These are phyloP conservation scores for Bruguiera parviflora DNA, from an alignment of 345 rosid species.

Conservation along the genomic window DNA sequence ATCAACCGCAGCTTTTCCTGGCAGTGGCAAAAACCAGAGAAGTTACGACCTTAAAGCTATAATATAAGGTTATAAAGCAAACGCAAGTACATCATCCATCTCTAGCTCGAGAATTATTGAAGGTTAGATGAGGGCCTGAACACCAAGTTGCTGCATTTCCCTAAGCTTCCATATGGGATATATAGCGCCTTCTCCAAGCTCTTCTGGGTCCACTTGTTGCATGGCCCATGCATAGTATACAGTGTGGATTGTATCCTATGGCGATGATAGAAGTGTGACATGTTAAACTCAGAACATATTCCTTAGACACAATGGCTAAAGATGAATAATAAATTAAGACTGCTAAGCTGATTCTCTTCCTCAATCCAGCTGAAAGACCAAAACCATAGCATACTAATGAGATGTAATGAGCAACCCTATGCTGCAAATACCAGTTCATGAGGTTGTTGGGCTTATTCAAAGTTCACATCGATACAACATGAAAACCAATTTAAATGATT, in stretches of 20 bases:
- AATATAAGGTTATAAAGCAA: not conserved
- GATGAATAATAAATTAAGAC: too few species aligned
- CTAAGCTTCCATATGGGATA: slow-evolving; percentile 90
- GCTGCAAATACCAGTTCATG: too few species aligned
- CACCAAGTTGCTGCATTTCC: slow-evolving; percentile 67
- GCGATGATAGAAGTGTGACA: not conserved
- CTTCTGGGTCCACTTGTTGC: slow-evolving; percentile 85
- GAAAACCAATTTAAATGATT: too few species aligned
- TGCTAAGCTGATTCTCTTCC: too few species aligned
- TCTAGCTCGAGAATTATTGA: not conserved
- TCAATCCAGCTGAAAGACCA: too few species aligned
- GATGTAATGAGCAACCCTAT: too few species aligned
- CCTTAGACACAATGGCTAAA: too few species aligned
- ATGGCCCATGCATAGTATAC: slow-evolving; percentile 89
- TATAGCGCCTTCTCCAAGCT: slow-evolving; percentile 77
- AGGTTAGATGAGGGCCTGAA: slow-evolving; percentile 66
- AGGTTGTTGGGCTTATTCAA: too few species aligned
- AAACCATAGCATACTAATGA: too few species aligned
- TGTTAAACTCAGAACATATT: too few species aligned
- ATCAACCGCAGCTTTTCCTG: slow-evolving; percentile 16
- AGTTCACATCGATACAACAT: too few species aligned
- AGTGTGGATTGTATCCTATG: slow-evolving; percentile 79
- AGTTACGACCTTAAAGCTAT: not conserved
- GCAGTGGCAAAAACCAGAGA: slow-evolving; percentile 17
- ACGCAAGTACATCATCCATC: not conserved